A percentile compares a stretch with the other conserved stretches of the same genome.
phyloP scores from a whole-genome alignment of 2,329 filamentous ascomycete species.

The Botrytis byssoidea region DNA sequence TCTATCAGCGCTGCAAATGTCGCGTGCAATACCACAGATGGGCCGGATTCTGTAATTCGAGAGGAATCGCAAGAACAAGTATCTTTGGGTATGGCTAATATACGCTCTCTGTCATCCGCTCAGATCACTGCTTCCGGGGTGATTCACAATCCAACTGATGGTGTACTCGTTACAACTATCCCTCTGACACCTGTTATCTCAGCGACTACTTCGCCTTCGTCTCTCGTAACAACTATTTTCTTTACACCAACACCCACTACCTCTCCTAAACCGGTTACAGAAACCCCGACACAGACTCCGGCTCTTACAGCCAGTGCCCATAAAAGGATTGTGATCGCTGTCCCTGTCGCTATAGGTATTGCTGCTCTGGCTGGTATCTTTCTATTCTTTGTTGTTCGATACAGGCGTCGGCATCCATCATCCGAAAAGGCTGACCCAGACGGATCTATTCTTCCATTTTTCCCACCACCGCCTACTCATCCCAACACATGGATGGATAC shows the following conservation, averaged over 20 bases:
- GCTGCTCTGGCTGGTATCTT: not conserved
- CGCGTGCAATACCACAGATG: not conserved
- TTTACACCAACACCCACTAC: not conserved
- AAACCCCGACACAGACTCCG: not conserved
- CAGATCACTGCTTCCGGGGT: slow-evolving; percentile 9
- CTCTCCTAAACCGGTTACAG: not conserved
- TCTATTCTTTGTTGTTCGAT: slow-evolving; percentile 3
- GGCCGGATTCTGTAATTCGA: slow-evolving; percentile 14
- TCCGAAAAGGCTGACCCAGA: not conserved
- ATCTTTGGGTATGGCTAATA: not conserved
- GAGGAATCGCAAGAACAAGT: slow-evolving; percentile 15
- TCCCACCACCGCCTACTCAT: slow-evolving; percentile 18
- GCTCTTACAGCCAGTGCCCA: not conserved
- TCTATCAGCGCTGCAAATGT: slow-evolving; percentile 15
- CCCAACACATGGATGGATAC: slow-evolving; percentile 16
- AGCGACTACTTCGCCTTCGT: not conserved
- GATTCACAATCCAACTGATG: slow-evolving; percentile 14
- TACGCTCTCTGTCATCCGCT: slow-evolving; percentile 10
- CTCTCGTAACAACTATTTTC: not conserved
- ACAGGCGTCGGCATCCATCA: not conserved
- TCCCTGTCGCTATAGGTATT: not conserved
- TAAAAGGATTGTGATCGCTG: not conserved
- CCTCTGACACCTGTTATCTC: not conserved
- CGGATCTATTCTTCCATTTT: slow-evolving; percentile 17
- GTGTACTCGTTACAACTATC: not conserved